Conservation (phyloP, 306 rosid species). For the Vigna radiata region DNA sequence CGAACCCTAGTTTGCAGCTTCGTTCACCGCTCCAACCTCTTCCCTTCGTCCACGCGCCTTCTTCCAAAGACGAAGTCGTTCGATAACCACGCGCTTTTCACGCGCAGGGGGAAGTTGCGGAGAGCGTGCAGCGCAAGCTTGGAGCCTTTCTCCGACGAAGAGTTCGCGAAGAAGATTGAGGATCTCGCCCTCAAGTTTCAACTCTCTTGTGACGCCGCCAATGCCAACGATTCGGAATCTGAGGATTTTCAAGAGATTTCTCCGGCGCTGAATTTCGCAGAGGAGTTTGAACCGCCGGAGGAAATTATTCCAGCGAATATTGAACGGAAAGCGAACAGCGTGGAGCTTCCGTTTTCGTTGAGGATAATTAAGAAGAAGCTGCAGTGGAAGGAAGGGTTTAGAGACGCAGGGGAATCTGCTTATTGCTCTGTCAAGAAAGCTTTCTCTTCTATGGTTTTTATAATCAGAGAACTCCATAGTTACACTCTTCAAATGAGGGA, state of each 20-base stretch:
- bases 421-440: slow-evolving; percentile 80
- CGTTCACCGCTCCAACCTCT: slow-evolving; percentile 53
- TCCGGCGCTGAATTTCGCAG: background rate
- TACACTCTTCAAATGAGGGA: slow-evolving; percentile 83
- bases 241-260: slow-evolving; percentile 20
- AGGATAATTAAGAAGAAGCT: slow-evolving; percentile 83
- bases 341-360: slow-evolving; percentile 84
- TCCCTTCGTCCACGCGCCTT: slow-evolving; percentile 45
- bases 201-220: slow-evolving; percentile 34
- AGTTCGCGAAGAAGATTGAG: slow-evolving; percentile 74
- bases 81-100: slow-evolving; percentile 35
- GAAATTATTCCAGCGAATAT: slow-evolving; percentile 66
- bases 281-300: slow-evolving; percentile 53
- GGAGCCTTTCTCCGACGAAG: slow-evolving; percentile 77
- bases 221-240: slow-evolving; percentile 43
- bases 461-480: slow-evolving; percentile 85
- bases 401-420: slow-evolving; percentile 76
- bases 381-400: slow-evolving; percentile 68
- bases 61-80: slow-evolving; percentile 57
- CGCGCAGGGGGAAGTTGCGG: slow-evolving; percentile 34
- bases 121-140: slow-evolving; percentile 71
- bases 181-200: slow-evolving; percentile 77
- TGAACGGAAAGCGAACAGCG: slow-evolving; percentile 83
- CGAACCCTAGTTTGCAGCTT: slow-evolving; percentile 50
- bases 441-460: slow-evolving; percentile 90